Evolutionary conservation across 78 protist species (phyloP).

Genomic region (Speleostelium caveatum): DNA sequence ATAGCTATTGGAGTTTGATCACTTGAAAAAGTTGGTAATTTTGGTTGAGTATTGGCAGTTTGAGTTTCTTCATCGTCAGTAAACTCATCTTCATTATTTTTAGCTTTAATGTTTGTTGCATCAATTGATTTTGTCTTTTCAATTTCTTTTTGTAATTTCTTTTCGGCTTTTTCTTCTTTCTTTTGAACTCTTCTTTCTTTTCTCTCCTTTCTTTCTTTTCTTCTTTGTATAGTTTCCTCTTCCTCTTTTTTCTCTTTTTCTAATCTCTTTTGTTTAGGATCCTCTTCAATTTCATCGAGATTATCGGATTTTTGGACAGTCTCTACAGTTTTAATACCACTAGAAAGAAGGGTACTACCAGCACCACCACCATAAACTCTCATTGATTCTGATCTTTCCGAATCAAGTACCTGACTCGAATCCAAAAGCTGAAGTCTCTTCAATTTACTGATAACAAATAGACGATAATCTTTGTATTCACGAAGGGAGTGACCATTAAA

Average conservation of each 20-base stretch:
- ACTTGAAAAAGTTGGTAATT: slow-evolving; percentile 22
- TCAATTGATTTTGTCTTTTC: neutral
- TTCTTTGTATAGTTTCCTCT: neutral
- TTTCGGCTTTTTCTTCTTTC: slow-evolving; percentile 4
- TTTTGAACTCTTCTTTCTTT: slow-evolving; percentile 4
- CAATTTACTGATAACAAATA: slow-evolving; percentile 30
- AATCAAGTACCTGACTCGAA: slow-evolving; percentile 18
- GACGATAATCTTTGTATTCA: slow-evolving; percentile 71
- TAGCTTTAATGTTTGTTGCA: neutral
- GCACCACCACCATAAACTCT: slow-evolving; percentile 16
- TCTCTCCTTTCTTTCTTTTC: slow-evolving; percentile 20
- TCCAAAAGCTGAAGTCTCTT: slow-evolving; percentile 25
- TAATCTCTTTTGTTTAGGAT: slow-evolving; percentile 56
- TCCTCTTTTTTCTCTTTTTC: neutral
- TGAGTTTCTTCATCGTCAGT: slow-evolving; percentile 24
- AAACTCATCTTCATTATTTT: slow-evolving; percentile 32
- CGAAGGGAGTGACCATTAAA: slow-evolving; percentile 60
- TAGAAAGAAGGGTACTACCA: neutral
- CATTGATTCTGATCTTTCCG: slow-evolving; percentile 38
- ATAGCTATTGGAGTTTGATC: slow-evolving; percentile 21
- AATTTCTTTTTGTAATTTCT: neutral
- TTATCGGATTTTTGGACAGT: neutral
- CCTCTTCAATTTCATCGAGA: slow-evolving; percentile 21
- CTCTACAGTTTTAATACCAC: neutral
- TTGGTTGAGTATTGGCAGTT: neutral